A percentile compares a stretch with the other conserved stretches of the same genome.
Evolutionary conservation across 2,329 filamentous ascomycete genomes (phyloP).

Genomic region (Apiospora saccharicola): DNA sequence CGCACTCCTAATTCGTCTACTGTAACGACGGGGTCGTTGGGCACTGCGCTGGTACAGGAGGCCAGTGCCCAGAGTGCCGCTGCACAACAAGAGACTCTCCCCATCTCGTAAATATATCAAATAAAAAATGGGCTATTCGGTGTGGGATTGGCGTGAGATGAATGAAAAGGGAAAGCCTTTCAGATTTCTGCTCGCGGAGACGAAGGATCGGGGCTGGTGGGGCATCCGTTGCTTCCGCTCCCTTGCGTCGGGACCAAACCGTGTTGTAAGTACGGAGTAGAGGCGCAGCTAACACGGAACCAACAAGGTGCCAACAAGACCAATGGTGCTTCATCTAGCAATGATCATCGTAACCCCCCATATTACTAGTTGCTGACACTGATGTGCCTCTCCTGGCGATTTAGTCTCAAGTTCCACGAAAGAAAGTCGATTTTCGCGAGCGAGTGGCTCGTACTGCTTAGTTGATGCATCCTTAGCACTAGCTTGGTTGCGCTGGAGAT

Average conservation of each 20-base stretch:
- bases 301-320: not conserved
- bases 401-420: not conserved
- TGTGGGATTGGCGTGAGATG: not conserved
- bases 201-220: not conserved
- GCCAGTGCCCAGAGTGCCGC: not conserved
- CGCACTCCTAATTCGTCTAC: not conserved
- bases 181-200: not conserved
- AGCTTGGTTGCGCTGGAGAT: not conserved
- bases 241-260: not conserved
- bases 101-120: not conserved
- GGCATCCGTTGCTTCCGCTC: not conserved
- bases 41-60: not conserved
- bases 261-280: not conserved
- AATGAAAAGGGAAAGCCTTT: not conserved
- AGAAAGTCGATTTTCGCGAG: not conserved
- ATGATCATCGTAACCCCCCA: not conserved
- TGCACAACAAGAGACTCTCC: not conserved
- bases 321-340: not conserved
- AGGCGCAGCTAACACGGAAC: not conserved
- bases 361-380: not conserved
- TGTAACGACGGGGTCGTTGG: not conserved
- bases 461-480: not conserved
- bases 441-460: not conserved
- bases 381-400: not conserved
- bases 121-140: not conserved